These are phyloP conservation scores for Mycena indigotica DNA, from an alignment of 768 basidiomycete genomes.

Conservation along the genomic window DNA sequence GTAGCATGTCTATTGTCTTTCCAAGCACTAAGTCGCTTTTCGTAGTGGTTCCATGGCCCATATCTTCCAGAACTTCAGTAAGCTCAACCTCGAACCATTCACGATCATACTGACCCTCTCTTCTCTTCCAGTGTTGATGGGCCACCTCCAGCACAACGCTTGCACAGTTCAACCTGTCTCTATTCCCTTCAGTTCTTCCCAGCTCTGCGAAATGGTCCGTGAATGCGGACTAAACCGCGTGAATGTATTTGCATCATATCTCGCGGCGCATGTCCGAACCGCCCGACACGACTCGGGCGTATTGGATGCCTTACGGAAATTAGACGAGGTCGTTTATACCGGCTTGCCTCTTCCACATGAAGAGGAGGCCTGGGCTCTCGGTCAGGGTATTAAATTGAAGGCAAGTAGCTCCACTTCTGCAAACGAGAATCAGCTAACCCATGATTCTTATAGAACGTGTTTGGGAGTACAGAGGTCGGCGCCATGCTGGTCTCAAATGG, in stretches of 20 bases:
- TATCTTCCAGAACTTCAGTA: conserved; percentile 76
- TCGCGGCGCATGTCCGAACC: conserved; percentile 62
- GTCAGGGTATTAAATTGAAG: conserved; percentile 62
- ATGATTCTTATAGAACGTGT: conserved; percentile 57
- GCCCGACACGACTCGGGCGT: conserved; percentile 63
- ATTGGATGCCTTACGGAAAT: conserved; percentile 51
- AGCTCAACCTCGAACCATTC: conserved; percentile 34
- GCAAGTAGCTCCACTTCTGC: conserved; percentile 41
- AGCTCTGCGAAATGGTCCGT: conserved; percentile 71
- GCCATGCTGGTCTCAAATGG: conserved; percentile 67
- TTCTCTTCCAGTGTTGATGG: conserved; percentile 63
- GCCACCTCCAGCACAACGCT: conserved; percentile 67
- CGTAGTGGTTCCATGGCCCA: conserved; percentile 83
- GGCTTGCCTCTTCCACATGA: conserved; percentile 67
- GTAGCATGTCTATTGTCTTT: conserved; percentile 33
- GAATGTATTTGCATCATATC: conserved; percentile 73
- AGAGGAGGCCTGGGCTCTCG: conserved; percentile 71
- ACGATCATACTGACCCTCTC: conserved; percentile 26
- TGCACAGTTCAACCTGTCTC: conserved; percentile 27
- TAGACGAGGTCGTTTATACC: conserved; percentile 67
- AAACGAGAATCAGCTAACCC: conserved; percentile 24
- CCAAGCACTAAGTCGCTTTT: conserved; percentile 32
- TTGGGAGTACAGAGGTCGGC: conserved; percentile 82
- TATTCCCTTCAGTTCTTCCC: conserved; percentile 57
- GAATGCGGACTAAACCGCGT: conserved; percentile 71